Conservation (phyloP, 2,329 filamentous ascomycete genomes). For the Trichoderma aggressivum region DNA sequence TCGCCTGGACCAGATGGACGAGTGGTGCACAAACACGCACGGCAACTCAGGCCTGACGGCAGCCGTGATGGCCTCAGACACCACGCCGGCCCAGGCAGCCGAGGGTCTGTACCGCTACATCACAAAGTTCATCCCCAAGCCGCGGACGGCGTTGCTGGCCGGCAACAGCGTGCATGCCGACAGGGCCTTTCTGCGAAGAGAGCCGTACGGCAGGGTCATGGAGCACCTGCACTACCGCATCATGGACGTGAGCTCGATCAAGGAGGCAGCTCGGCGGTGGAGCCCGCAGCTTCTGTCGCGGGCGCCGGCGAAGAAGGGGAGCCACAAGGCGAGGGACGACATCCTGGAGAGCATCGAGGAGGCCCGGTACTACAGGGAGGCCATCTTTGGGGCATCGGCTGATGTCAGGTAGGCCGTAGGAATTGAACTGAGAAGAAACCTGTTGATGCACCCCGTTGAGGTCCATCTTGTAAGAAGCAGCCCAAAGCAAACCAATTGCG, state of each 20-base stretch:
- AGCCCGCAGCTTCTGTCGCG: slow-evolving; percentile 48
- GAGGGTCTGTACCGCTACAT: slow-evolving; percentile 74
- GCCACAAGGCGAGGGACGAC: slow-evolving; percentile 82
- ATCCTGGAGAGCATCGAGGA: slow-evolving; percentile 95
- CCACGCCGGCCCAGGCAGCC: slow-evolving; percentile 70
- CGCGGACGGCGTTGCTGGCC: slow-evolving; percentile 69
- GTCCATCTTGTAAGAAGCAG: not conserved
- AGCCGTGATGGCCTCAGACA: slow-evolving; percentile 69
- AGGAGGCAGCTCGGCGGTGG: slow-evolving; percentile 87
- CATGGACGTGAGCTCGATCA: slow-evolving; percentile 86
- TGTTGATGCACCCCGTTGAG: not conserved
- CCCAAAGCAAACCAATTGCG: not conserved
- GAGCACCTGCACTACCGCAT: slow-evolving; percentile 85
- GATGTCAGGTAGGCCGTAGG: not conserved
- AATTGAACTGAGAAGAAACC: not conserved
- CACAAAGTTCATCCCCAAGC: slow-evolving; percentile 63
- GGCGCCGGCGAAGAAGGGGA: slow-evolving; percentile 68
- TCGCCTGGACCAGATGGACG: slow-evolving; percentile 74
- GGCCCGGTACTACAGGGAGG: slow-evolving; percentile 75
- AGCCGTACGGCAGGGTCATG: slow-evolving; percentile 70
- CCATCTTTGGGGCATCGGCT: slow-evolving; percentile 54
- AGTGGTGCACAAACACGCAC: slow-evolving; percentile 85
- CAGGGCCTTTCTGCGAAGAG: slow-evolving; percentile 70
- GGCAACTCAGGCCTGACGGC: slow-evolving; percentile 75
- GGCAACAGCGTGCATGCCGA: slow-evolving; percentile 95